A percentile compares a stretch with the other conserved stretches of the same genome.
Conservation (phyloP, 106 monocot species). For the Phalaenopsis aphrodite region DNA sequence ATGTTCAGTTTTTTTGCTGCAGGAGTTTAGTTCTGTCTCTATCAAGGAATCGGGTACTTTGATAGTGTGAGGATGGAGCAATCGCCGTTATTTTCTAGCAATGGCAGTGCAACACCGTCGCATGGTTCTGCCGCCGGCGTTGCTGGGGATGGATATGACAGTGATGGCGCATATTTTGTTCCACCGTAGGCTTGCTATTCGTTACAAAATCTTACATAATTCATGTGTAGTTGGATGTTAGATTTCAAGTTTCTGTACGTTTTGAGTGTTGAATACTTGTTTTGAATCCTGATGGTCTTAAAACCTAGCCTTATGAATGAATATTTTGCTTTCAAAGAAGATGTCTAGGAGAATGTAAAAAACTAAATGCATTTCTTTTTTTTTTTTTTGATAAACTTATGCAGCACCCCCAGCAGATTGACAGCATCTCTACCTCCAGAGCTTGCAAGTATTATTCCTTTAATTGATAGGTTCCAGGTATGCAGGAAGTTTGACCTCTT, state of each 20-base stretch:
- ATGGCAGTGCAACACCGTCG: conserved; percentile 52
- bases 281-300: background rate
- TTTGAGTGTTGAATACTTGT: background rate
- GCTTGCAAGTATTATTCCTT: conserved; percentile 75
- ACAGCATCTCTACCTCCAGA: conserved; percentile 76
- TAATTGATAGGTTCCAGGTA: conserved; percentile 94
- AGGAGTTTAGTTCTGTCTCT: background rate
- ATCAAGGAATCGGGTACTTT: background rate
- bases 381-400: conserved; percentile 6
- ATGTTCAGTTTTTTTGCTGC: background rate
- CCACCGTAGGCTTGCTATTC: conserved; percentile 60
- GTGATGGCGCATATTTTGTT: conserved; percentile 72
- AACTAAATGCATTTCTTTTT: background rate
- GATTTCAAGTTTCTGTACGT: background rate
- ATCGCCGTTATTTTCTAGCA: conserved; percentile 46
- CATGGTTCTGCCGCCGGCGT: conserved; percentile 27
- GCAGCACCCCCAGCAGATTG: conserved; percentile 79
- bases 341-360: background rate
- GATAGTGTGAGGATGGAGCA: conserved; percentile 32
- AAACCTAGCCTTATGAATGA: background rate
- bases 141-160: conserved; percentile 81
- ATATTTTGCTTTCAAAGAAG: background rate
- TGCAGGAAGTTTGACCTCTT: conserved; percentile 10
- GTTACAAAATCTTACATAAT: background rate
- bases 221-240: background rate